Base-by-base conservation (phyloP, 1,139 yeast genomes). In the Candida neerlandica region DNA sequence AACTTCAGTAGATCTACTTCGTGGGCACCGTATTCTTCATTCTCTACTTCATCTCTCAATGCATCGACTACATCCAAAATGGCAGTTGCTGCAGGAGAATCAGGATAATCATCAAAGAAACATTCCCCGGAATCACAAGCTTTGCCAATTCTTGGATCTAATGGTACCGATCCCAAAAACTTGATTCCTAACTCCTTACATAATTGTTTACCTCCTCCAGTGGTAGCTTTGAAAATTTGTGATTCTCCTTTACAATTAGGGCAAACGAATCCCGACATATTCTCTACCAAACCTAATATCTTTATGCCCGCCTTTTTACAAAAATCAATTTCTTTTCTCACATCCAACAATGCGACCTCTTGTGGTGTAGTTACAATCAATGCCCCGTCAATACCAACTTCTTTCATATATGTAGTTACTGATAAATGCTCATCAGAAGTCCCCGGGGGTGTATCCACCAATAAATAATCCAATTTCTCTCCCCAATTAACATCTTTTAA, bases 211-310 rank as follows among this genome's bases (percentile, higher is more conserved):
- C 98, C 99, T 16, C 99, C 99, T 14, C 99, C 99, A 1, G 99
- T 95, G 3, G 98, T 94, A 33, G 98, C 90, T 55, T 86, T 87
- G 69, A 95, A 95, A 11, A 95, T 92, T 60, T 86, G 85, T 0
- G 96, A 88, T 66, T 91, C 90, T 7, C 96, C 96, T 54, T 89
- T 81, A 67, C 99, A 95, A 58, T 77, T 84, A 4, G 99, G 99
- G 65, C 99, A 95, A 14, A 95, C 98, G 71, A 95, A 95, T 1
- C 99, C 99, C 5, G 96, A 84, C 99, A 95, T 95, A 65, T 95
- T 95, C 65, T 95, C 99, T 30, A 95, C 97, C 26, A 95, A 69
- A 0, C 99, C 99, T 48, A 94, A 67, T 3, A 95, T 81, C 50
- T 80, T 85, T 53, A 95, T 91, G 4, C 85, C 86, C 1, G 97